phyloP scores from a whole-genome alignment of 345 rosid species.

The Syzygium aromaticum region DNA sequence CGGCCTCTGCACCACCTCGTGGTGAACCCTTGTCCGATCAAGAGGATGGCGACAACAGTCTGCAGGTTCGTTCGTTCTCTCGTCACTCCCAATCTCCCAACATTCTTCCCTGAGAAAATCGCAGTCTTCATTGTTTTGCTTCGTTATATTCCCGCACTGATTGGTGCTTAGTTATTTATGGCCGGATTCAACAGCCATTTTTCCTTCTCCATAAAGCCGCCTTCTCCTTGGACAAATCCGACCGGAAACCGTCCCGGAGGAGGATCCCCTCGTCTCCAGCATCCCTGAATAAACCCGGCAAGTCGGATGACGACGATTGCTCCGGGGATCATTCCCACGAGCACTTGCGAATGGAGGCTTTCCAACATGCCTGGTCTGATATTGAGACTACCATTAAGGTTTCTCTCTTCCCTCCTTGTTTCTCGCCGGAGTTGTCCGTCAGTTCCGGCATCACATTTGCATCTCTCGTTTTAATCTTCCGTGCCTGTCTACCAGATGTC shows the following conservation, averaged over 20 bases:
- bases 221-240: slow-evolving; percentile 21
- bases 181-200: not conserved
- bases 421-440: not conserved
- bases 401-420: slow-evolving; percentile 1
- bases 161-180: not conserved
- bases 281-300: slow-evolving; percentile 12
- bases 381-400: slow-evolving; percentile 52
- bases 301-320: slow-evolving; percentile 14
- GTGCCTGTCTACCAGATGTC: not conserved
- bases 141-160: not conserved
- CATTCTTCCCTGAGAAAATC: not conserved
- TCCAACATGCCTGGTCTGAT: slow-evolving; percentile 58
- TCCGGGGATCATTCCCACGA: slow-evolving; percentile 1
- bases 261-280: slow-evolving; percentile 38
- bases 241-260: slow-evolving; percentile 31
- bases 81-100: not conserved
- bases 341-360: slow-evolving; percentile 39
- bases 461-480: not conserved
- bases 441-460: not conserved
- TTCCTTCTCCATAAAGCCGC: slow-evolving; percentile 29
- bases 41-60: not conserved
- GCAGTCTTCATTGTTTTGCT: not conserved
- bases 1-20: not conserved
- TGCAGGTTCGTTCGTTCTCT: not conserved
- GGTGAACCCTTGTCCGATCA: not conserved